These are phyloP conservation scores for Graphilbum fragrans DNA, from an alignment of 2,329 filamentous ascomycete species.

Conservation along the genomic window DNA sequence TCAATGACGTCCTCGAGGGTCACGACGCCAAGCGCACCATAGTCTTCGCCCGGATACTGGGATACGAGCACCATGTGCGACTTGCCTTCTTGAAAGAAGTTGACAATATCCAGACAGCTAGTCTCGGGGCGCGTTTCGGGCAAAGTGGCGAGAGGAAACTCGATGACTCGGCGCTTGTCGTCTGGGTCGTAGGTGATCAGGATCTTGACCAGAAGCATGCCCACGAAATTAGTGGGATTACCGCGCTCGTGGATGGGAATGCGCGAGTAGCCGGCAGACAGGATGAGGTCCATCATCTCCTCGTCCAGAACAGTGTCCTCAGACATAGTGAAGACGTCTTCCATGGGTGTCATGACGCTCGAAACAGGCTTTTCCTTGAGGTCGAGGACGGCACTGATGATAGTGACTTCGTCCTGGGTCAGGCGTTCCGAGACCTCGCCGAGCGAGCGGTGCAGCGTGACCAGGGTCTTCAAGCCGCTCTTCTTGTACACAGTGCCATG, in stretches of 20 bases:
- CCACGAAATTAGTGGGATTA: constrained; percentile 78
- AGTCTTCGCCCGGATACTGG: constrained; percentile 76
- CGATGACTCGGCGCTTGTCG: constrained; percentile 72
- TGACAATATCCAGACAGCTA: constrained; percentile 95
- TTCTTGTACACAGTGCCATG: constrained; percentile 98
- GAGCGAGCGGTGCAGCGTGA: constrained; percentile 85
- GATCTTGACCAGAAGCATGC: constrained; percentile 97
- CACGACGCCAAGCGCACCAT: constrained; percentile 83
- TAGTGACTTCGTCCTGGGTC: constrained; percentile 96
- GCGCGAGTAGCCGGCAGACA: constrained; percentile 87
- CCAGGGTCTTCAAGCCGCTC: constrained; percentile 88
- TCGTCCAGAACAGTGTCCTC: constrained; percentile 89
- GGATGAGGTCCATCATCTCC: constrained; percentile 83
- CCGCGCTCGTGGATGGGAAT: constrained; percentile 88
- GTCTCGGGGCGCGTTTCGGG: constrained; percentile 93
- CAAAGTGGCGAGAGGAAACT: constrained; percentile 85
- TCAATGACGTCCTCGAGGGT: constrained; percentile 98
- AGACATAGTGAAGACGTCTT: constrained; percentile 94
- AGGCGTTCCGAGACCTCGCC: constrained; percentile 79
- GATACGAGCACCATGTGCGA: constrained; percentile 98
- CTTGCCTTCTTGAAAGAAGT: constrained; percentile 99
- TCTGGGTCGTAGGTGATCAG: constrained; percentile 98
- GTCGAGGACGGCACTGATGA: constrained; percentile 93
- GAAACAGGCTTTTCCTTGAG: constrained; percentile 93
- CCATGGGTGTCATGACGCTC: constrained; percentile 97